Evolutionary conservation across 352 stramenopile species (phyloP).

Genomic region (Phytophthora chlamydospora): DNA sequence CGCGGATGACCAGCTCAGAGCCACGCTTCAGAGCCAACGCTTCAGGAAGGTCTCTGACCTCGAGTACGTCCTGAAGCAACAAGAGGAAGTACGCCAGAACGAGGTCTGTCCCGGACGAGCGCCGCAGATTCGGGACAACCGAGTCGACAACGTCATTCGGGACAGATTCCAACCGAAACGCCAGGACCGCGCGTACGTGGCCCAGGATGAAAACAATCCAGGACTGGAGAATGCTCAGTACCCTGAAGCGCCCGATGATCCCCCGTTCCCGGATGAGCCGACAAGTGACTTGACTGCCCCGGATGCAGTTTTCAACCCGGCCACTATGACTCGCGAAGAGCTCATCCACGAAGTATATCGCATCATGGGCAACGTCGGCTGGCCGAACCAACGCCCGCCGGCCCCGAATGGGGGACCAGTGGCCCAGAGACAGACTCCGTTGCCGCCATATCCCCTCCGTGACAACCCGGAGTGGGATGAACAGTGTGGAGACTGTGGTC

Average conservation of each 20-base stretch:
- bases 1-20: too few species aligned
- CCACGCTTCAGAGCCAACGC: not conserved
- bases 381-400: too few species aligned
- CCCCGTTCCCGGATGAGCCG: too few species aligned
- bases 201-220: not conserved
- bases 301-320: not conserved
- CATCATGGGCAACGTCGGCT: not conserved
- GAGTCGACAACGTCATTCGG: not conserved
- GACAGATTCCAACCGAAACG: not conserved
- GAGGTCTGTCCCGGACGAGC: not conserved
- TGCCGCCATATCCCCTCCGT: not conserved
- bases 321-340: not conserved
- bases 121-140: not conserved
- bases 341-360: not conserved
- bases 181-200: not conserved
- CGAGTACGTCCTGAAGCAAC: too few species aligned
- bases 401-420: not conserved
- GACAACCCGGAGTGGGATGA: not conserved
- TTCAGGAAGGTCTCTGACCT: not conserved
- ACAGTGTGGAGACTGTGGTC: not conserved
- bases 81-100: not conserved
- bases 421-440: not conserved
- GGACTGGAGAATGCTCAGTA: not conserved
- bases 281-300: too few species aligned
- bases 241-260: too few species aligned